Evolutionary conservation across 257 asterid species (phyloP).

Genomic region (Ilex asprella): DNA sequence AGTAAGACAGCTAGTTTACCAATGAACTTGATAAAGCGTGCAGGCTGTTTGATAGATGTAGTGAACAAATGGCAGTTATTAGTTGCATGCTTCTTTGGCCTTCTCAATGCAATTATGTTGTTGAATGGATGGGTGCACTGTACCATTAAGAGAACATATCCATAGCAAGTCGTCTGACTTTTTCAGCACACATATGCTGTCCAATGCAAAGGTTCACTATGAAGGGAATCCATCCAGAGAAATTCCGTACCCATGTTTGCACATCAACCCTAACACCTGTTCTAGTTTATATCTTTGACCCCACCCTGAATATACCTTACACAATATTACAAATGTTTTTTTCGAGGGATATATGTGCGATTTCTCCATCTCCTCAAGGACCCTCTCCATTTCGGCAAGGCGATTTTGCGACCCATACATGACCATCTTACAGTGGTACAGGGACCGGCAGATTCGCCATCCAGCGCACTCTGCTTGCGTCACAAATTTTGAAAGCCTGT

Average conservation of each 20-base stretch:
- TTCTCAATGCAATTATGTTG: too few species aligned
- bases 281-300: slow-evolving; percentile 51
- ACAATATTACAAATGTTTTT: slow-evolving; percentile 66
- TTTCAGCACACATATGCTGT: background rate
- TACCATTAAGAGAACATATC: too few species aligned
- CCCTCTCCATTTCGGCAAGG: slow-evolving; percentile 77
- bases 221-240: slow-evolving; percentile 23
- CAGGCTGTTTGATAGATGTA: too few species aligned
- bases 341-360: slow-evolving; percentile 40
- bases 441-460: slow-evolving; percentile 68
- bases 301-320: slow-evolving; percentile 36
- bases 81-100: too few species aligned
- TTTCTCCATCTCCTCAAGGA: slow-evolving; percentile 62
- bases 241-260: slow-evolving; percentile 50
- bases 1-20: too few species aligned
- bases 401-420: slow-evolving; percentile 64
- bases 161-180: too few species aligned
- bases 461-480: slow-evolving; percentile 60
- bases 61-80: too few species aligned
- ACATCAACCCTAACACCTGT: slow-evolving; percentile 61
- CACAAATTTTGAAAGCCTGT: slow-evolving; percentile 59
- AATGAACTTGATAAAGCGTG: too few species aligned
- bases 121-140: too few species aligned
- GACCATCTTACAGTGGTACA: slow-evolving; percentile 83
- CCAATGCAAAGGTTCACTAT: slow-evolving; percentile 3